phyloP scores from a whole-genome alignment of 1,139 yeast genomes.

The Lodderomyces margitis region DNA sequence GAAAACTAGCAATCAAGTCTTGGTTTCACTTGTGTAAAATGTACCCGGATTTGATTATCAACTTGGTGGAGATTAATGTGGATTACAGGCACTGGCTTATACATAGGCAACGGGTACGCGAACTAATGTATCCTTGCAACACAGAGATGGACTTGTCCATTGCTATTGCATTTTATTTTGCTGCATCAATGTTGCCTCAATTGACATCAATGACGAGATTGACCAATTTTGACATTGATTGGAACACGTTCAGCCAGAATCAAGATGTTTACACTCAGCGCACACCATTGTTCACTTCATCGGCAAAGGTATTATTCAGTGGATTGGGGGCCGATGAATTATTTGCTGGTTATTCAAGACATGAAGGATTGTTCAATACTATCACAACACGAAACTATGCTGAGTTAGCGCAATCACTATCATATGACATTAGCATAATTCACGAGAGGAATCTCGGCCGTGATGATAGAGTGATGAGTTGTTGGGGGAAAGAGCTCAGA shows the following conservation, averaged over 20 bases:
- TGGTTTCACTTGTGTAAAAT: constrained; percentile 47
- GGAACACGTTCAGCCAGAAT: constrained; percentile 22
- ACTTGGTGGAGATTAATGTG: constrained; percentile 67
- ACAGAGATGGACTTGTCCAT: constrained; percentile 96
- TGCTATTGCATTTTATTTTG: constrained; percentile 93
- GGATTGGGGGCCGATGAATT: constrained; percentile 98
- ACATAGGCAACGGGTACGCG: constrained; percentile 52
- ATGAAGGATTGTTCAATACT: constrained; percentile 50
- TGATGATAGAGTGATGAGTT: constrained; percentile 82
- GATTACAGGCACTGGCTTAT: constrained; percentile 61
- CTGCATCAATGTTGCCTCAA: constrained; percentile 38
- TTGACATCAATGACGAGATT: constrained; percentile 29
- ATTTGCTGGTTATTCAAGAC: constrained; percentile 90
- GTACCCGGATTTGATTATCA: constrained; percentile 37
- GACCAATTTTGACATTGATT: constrained; percentile 15
- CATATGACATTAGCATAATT: constrained; percentile 67
- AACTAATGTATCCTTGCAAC: constrained; percentile 74
- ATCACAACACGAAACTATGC: constrained; percentile 20
- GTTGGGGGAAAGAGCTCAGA: constrained; percentile 87
- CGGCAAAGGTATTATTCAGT: constrained; percentile 71
- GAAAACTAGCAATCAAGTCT: constrained; percentile 66
- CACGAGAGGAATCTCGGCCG: constrained; percentile 82
- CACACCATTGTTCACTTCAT: constrained; percentile 37
- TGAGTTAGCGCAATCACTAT: constrained; percentile 48
- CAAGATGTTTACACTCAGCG: constrained; percentile 14